Percentiles rank a stretch among this genome's conserved stretches.
These are phyloP conservation scores for Angomonas deanei DNA, from an alignment of 208 protist species.

Conservation along the genomic window DNA sequence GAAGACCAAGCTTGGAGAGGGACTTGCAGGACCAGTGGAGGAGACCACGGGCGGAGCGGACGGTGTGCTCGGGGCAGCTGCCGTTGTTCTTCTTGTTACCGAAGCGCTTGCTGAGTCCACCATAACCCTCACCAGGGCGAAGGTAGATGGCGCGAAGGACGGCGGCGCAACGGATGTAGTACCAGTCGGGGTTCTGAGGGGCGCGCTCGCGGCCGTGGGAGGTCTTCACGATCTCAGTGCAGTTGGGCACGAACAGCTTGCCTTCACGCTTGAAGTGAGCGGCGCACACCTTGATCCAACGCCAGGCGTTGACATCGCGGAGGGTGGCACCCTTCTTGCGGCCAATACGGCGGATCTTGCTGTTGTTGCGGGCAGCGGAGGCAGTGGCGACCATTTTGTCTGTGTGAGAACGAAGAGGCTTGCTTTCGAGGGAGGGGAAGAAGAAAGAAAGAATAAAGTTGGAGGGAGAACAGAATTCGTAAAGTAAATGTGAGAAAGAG, in stretches of 20 bases:
- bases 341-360: conserved; percentile 86
- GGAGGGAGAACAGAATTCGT: neutral
- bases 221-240: conserved; percentile 97
- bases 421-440: conserved; percentile 4
- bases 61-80: conserved; percentile 87
- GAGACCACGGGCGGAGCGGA: conserved; percentile 72
- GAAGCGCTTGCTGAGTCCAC: conserved; percentile 91
- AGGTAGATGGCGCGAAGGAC: conserved; percentile 97
- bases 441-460: neutral
- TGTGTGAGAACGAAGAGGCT: conserved; percentile 10
- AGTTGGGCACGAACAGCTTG: conserved; percentile 93
- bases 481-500: conserved; percentile 8
- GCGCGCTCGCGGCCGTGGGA: conserved; percentile 94
- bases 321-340: conserved; percentile 89
- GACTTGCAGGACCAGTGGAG: conserved; percentile 94
- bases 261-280: conserved; percentile 95
- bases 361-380: conserved; percentile 16
- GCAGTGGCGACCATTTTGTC: conserved; percentile 34
- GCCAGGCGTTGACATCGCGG: conserved; percentile 92
- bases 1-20: conserved; percentile 90
- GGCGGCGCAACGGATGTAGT: conserved; percentile 95
- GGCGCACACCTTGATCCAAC: conserved; percentile 94
- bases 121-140: conserved; percentile 92
- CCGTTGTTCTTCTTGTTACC: conserved; percentile 88
- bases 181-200: conserved; percentile 97